Percentiles rank a stretch among this genome's conserved stretches.
phyloP scores from a whole-genome alignment of 495 filamentous ascomycete species.

The Staphylotrichum tortipilum region DNA sequence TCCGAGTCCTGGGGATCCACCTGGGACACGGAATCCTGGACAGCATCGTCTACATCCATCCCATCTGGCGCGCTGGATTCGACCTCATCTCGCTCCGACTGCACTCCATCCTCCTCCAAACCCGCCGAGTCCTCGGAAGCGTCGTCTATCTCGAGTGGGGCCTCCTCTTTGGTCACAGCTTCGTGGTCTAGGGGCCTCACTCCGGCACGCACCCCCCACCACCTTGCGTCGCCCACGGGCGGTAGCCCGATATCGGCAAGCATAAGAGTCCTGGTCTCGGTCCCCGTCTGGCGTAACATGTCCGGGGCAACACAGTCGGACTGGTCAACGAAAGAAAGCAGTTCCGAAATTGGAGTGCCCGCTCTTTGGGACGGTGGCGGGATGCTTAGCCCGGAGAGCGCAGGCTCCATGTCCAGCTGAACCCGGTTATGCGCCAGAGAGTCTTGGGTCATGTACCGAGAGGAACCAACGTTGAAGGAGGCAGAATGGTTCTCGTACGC shows the following conservation, averaged over 20 bases:
- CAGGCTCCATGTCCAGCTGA: slow-evolving; percentile 6
- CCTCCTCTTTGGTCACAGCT: no score
- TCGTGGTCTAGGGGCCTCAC: no score
- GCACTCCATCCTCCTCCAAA: slow-evolving; percentile 1
- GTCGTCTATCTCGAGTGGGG: slow-evolving; percentile 1
- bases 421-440: not conserved
- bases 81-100: not conserved
- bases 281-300: not conserved
- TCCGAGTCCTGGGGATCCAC: slow-evolving; percentile 5
- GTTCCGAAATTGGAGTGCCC: not conserved
- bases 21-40: not conserved
- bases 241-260: not conserved
- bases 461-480: not conserved
- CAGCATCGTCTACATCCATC: slow-evolving; percentile 1
- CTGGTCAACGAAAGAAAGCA: not conserved
- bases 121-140: not conserved
- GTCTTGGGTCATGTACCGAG: not conserved
- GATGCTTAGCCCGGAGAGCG: not conserved
- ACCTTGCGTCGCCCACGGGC: no score
- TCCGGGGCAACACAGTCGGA: slow-evolving; percentile 4
- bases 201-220: no score
- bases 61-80: not conserved
- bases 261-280: not conserved
- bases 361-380: not conserved
- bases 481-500: not conserved